Conservation (phyloP, 257 asterid genomes). For the Mitragyna speciosa region DNA sequence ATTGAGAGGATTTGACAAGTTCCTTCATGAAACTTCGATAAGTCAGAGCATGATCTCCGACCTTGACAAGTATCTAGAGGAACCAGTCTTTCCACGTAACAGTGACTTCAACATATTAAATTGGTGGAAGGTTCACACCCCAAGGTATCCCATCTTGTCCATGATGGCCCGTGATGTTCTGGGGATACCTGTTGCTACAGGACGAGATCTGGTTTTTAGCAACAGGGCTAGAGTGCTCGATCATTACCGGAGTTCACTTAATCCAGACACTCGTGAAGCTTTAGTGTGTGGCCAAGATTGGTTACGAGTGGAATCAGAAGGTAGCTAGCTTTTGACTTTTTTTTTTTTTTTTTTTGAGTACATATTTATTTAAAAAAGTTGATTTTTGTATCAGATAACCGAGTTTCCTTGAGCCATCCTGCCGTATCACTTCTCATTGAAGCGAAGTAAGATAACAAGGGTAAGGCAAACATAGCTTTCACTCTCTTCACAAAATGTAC, state of each 20-base stretch:
- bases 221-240: slow-evolving; percentile 69
- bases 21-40: slow-evolving; percentile 74
- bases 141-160: slow-evolving; percentile 91
- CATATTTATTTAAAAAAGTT: neutral
- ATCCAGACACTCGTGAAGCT: slow-evolving; percentile 81
- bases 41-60: slow-evolving; percentile 66
- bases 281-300: slow-evolving; percentile 93
- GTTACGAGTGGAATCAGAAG: slow-evolving; percentile 72
- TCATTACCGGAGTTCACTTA: slow-evolving; percentile 51
- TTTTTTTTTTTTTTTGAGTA: slow-evolving; percentile 4
- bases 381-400: slow-evolving; percentile 36
- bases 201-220: slow-evolving; percentile 64
- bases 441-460: slow-evolving; percentile 33
- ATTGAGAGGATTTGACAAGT: slow-evolving; percentile 87
- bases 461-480: neutral
- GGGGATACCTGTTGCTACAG: slow-evolving; percentile 78
- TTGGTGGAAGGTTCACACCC: slow-evolving; percentile 99
- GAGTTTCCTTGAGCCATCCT: slow-evolving; percentile 34
- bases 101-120: slow-evolving; percentile 78
- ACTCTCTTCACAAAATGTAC: neutral
- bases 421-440: slow-evolving; percentile 52
- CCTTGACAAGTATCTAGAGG: slow-evolving; percentile 81
- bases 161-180: slow-evolving; percentile 94
- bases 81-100: slow-evolving; percentile 89
- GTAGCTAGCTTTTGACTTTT: slow-evolving; percentile 31